A percentile compares a stretch with the other conserved stretches of the same genome.
These are phyloP conservation scores for Akanthomyces dipterigenus DNA, from an alignment of 2,329 filamentous ascomycete species.

Conservation along the genomic window DNA sequence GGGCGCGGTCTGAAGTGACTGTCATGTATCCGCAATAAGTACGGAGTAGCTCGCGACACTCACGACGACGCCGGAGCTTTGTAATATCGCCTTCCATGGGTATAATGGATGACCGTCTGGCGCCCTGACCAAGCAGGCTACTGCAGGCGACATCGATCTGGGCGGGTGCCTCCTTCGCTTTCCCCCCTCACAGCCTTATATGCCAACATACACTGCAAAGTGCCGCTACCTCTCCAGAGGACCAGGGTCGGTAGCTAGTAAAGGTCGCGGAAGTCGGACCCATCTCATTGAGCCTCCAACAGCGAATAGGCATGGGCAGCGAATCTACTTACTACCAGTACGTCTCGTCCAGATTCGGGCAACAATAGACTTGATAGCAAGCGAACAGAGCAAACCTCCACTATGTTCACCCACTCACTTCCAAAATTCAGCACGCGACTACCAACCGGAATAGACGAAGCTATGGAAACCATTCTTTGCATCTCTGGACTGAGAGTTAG, in stretches of 20 bases:
- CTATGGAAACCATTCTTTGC: neutral
- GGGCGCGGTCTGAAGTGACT: neutral
- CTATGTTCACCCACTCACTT: neutral
- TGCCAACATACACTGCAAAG: neutral
- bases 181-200: neutral
- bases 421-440: too few relatives aligned
- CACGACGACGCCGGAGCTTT: neutral
- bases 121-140: conserved; percentile 6
- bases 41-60: neutral
- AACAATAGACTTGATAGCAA: neutral
- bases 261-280: conserved; percentile 7
- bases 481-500: too few relatives aligned
- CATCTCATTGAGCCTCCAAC: neutral
- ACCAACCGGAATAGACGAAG: neutral
- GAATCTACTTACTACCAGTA: too few relatives aligned
- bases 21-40: neutral
- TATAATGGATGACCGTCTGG: neutral
- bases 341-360: neutral
- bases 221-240: neutral
- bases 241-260: neutral
- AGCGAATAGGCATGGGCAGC: neutral
- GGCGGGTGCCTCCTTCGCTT: neutral
- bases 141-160: conserved; percentile 9
- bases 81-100: neutral
- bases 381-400: neutral